These are phyloP conservation scores for Apiotrichum mycotoxinovorans DNA, from an alignment of 1,284 basidiomycete species.

Conservation along the genomic window DNA sequence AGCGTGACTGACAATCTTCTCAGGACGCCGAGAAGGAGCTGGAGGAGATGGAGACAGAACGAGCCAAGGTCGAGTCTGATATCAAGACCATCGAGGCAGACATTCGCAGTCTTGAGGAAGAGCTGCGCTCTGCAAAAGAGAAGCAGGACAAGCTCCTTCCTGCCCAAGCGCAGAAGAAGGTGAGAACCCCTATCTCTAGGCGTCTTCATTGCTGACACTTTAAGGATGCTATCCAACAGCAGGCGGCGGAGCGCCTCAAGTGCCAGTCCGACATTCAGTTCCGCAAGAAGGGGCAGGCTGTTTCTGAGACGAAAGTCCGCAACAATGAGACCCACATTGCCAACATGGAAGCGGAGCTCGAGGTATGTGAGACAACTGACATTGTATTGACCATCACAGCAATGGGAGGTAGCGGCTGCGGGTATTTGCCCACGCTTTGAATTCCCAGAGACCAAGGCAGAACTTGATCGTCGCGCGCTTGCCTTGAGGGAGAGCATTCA, in stretches of 20 bases:
- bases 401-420: slow-evolving; percentile 21
- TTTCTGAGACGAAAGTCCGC: neutral
- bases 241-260: neutral
- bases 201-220: neutral
- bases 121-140: neutral
- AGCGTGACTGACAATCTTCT: neutral
- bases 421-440: slow-evolving; percentile 56
- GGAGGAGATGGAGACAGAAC: slow-evolving; percentile 68
- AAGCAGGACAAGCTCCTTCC: neutral
- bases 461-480: slow-evolving; percentile 61
- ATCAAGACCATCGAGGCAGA: slow-evolving; percentile 48
- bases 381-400: neutral
- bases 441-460: slow-evolving; percentile 58
- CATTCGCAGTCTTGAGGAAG: neutral
- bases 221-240: slow-evolving; percentile 2
- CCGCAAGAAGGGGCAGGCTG: neutral
- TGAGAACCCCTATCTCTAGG: neutral
- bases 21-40: neutral
- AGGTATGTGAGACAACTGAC: neutral
- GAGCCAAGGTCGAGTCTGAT: slow-evolving; percentile 66
- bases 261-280: neutral
- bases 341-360: neutral
- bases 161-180: neutral
- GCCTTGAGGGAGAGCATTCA: slow-evolving; percentile 64
- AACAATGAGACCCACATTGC: neutral